Base-by-base conservation (phyloP, 1,139 yeast genomes). In the Candida buenavistaensis region DNA sequence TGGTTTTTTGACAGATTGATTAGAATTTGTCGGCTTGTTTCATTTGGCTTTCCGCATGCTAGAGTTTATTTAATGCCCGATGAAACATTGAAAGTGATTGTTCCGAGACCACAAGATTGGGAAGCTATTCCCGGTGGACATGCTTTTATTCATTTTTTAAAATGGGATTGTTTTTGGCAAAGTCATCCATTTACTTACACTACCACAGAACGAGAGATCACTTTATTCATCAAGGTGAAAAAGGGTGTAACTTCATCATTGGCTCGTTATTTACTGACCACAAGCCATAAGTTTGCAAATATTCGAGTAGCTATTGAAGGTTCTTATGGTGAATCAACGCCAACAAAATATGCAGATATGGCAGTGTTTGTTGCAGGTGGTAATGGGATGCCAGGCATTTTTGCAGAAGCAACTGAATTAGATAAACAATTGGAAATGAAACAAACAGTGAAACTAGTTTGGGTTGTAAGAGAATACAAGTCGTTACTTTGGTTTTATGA, bases 391-490 rank as follows among this genome's bases (percentile, higher is more conserved):
- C 71, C 74, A 1, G 72, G 78, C 7, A 62, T 68, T 16, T 64
- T 55, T 43, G 59, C 69, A 3, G 75, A 69, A 43, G 68, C 59
- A 3, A 41, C 43, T 19, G 60, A 59, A 28, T 45, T 59, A 41
- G 51, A 51, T 14, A 36, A 34, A 14, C 43, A 35, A 13, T 30
- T 44, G 2, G 31, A 38, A 5, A 22, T 43, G 12, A 51, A 52
- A 14, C 60, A 56, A 35, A 40, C 45, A 6, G 45, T 76, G 28
- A 63, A 65, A 33, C 57, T 80, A 35, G 41, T 64, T 20, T 80
- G 87, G 87, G 66, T 73, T 3, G 60, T 75, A 3, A 62, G 75
- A 38, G 76, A 72, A 35, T 58, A 57, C 24, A 55, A 59, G 13
- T 57, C 75, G 0, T 49, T 78, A 23, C 47, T 52, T 10, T 77